Evolutionary conservation across 192 early-diverging fungal species (phyloP), one percentile per base, ranked within the genome.

Genomic region (Allomyces arbusculus): DNA sequence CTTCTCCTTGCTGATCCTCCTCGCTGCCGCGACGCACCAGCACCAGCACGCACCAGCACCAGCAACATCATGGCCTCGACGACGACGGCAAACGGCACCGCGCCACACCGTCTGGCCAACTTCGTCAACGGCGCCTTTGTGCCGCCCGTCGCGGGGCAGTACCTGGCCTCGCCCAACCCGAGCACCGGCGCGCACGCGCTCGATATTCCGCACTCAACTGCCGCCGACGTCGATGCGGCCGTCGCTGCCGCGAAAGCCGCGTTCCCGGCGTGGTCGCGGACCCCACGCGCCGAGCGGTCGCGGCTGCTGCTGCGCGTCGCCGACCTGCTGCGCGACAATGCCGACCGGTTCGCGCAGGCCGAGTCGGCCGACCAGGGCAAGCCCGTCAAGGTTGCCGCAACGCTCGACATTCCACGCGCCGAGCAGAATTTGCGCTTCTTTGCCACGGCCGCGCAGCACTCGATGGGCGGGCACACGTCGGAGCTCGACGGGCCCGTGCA

Each of bases 311-410:
- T 76, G 64, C 77, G 82, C 58, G 74, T 91, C 11, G 89, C 87
- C 7, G 77, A 75, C 61, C 71, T 77, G 40, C 50, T 88, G 20
- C 79, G 80, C 68, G 11, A 69, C 10, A 73, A 85, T 24, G 62
- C 76, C 11, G 77, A 80, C 45, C 83, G 83, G 66, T 85, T 86
- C 69, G 84, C 81, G 1, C 44, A 23, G 20, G 82, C 88, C 24
- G 89, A 91, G 72, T 79, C 85, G 3, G 72, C 67, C 63, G 91
- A 91, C 70, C 88, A 90, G 65, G 91, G 89, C 23, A 91, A 90
- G 70, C 80, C 84, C 8, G 70, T 89, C 61, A 66, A 65, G 26
- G 71, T 84, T 10, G 82, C 88, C 22, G 70, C 75, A 11, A 71
- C 68, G 23, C 69, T 79, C 19, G 89, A 91, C 66, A 81, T 93